Evolutionary conservation across 768 basidiomycete species (phyloP).

Genomic region (Glaciozyma martinii): DNA sequence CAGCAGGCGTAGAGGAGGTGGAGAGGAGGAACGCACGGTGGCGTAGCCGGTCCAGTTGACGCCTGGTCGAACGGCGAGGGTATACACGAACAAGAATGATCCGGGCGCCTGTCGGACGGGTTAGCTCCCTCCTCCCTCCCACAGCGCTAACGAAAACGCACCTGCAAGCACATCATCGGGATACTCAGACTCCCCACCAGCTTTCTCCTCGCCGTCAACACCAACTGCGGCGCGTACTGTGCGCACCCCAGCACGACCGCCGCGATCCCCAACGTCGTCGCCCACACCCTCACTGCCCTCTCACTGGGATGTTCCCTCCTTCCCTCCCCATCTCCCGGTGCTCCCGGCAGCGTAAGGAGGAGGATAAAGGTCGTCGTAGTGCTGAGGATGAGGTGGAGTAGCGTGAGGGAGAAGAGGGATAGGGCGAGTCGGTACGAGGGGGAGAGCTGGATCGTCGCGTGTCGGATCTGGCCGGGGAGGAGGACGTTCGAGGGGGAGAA

Average conservation of each 20-base stretch:
- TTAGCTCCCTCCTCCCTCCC: too few relatives aligned
- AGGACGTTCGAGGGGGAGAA: constrained; percentile 25
- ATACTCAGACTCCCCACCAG: constrained; percentile 89
- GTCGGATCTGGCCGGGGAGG: constrained; percentile 24
- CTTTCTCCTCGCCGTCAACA: constrained; percentile 54
- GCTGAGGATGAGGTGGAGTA: constrained; percentile 57
- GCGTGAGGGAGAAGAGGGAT: constrained; percentile 59
- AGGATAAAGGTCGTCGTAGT: constrained; percentile 57
- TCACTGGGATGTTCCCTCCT: constrained; percentile 37
- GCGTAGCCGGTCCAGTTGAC: constrained; percentile 42
- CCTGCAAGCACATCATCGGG: constrained; percentile 92
- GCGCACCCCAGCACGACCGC: constrained; percentile 67
- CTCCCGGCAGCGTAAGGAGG: constrained; percentile 30
- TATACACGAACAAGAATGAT: constrained; percentile 36
- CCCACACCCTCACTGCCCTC: constrained; percentile 53
- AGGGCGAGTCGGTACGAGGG: constrained; percentile 71
- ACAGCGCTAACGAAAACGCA: constrained; percentile 38
- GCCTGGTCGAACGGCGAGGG: constrained; percentile 38
- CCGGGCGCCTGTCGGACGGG: constrained; percentile 24
- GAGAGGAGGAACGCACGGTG: constrained; percentile 14
- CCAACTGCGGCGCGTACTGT: constrained; percentile 82
- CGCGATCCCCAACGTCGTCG: constrained; percentile 74
- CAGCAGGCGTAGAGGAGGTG: not conserved
- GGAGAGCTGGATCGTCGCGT: constrained; percentile 23
- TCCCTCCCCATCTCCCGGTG: constrained; percentile 8